phyloP scores from a whole-genome alignment of 495 filamentous ascomycete genomes.

The Aspergillus diversus region DNA sequence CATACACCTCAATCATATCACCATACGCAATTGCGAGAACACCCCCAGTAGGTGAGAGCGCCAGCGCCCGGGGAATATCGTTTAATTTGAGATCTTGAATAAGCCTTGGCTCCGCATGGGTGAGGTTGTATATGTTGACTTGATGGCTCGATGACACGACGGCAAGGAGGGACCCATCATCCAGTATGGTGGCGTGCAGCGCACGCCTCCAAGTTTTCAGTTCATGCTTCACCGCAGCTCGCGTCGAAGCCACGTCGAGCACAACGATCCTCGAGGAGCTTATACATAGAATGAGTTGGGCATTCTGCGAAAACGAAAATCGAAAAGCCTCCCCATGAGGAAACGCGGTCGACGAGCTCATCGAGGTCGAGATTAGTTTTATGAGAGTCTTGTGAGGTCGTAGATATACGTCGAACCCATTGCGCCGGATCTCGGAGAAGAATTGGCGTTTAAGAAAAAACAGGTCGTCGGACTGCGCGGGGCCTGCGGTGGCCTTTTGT shows the following conservation, averaged over 20 bases:
- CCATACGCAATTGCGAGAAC: slow-evolving; percentile 87
- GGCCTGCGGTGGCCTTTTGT: slow-evolving; percentile 45
- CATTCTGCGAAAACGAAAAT: slow-evolving; percentile 76
- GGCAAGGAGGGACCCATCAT: slow-evolving; percentile 76
- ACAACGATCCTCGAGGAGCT: slow-evolving; percentile 87
- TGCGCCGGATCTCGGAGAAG: slow-evolving; percentile 69
- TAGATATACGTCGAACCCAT: slow-evolving; percentile 78
- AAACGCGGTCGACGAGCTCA: slow-evolving; percentile 77
- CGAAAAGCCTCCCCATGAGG: slow-evolving; percentile 86
- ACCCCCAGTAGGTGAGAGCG: slow-evolving; percentile 76
- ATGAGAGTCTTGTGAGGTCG: slow-evolving; percentile 70
- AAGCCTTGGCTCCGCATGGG: slow-evolving; percentile 61
- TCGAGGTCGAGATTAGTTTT: slow-evolving; percentile 79
- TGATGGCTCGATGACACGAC: slow-evolving; percentile 80
- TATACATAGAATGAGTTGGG: slow-evolving; percentile 73
- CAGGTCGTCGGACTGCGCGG: slow-evolving; percentile 57
- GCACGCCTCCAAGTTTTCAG: slow-evolving; percentile 80
- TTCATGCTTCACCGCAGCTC: slow-evolving; percentile 69
- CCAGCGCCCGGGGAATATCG: slow-evolving; percentile 74
- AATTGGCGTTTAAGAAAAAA: slow-evolving; percentile 68
- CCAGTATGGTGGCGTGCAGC: slow-evolving; percentile 74
- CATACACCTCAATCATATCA: slow-evolving; percentile 83
- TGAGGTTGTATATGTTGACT: slow-evolving; percentile 79
- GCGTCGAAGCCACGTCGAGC: slow-evolving; percentile 62
- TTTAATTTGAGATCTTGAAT: slow-evolving; percentile 73